phyloP scores from a whole-genome alignment of 768 basidiomycete genomes.

The Boletus rubescentipes region DNA sequence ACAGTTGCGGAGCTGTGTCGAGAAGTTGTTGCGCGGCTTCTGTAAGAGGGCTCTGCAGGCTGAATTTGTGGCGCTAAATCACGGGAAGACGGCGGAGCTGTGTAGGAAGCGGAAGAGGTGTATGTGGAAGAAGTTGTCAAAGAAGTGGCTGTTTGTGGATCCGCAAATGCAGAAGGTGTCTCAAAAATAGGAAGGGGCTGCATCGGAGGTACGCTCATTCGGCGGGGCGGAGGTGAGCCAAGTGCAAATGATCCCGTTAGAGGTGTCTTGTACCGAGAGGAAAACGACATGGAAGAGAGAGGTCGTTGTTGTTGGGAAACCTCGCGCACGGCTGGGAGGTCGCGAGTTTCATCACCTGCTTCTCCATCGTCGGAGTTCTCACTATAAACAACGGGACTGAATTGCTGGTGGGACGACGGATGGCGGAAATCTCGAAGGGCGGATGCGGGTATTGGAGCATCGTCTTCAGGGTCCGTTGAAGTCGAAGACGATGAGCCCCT shows the following conservation, averaged over 20 bases:
- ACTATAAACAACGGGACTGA: conserved; percentile 26
- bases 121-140: conserved; percentile 39
- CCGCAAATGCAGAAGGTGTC: conserved; percentile 72
- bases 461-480: conserved; percentile 53
- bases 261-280: conserved; percentile 80
- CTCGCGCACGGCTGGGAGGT: conserved; percentile 42
- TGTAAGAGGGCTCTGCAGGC: conserved; percentile 37
- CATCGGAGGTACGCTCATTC: conserved; percentile 49
- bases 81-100: conserved; percentile 39
- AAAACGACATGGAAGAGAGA: conserved; percentile 61
- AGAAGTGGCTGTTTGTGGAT: conserved; percentile 38
- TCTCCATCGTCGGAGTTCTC: conserved; percentile 48
- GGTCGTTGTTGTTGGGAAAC: conserved; percentile 49
- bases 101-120: conserved; percentile 37
- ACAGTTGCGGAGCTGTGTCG: conserved; percentile 36
- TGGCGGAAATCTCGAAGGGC: conserved; percentile 12
- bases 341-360: conserved; percentile 47
- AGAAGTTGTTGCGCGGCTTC: conserved; percentile 33
- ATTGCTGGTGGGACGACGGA: conserved; percentile 11
- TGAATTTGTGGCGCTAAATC: conserved; percentile 40
- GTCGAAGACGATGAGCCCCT: conserved; percentile 63
- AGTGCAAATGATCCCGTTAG: conserved; percentile 59
- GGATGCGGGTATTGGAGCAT: conserved; percentile 21
- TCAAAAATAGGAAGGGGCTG: conserved; percentile 74
- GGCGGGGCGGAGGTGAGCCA: conserved; percentile 51